phyloP scores from a whole-genome alignment of 768 basidiomycete genomes.

The Lactarius trivialis region DNA sequence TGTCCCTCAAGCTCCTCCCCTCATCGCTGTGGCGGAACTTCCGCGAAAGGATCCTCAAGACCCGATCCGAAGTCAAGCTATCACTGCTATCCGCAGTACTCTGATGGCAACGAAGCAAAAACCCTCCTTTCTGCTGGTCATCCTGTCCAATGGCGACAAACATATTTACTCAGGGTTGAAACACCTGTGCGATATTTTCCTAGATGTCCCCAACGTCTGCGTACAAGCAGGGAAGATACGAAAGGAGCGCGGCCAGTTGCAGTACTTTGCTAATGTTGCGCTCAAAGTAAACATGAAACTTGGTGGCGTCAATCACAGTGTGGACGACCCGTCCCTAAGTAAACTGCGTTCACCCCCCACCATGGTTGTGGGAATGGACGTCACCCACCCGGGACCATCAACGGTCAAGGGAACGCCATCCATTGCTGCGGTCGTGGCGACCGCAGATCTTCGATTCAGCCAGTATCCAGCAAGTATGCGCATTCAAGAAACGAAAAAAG shows the following conservation, averaged over 20 bases:
- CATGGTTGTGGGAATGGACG: slow-evolving; percentile 55
- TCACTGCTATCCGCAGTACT: slow-evolving; percentile 37
- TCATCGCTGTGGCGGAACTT: slow-evolving; percentile 37
- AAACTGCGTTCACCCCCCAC: slow-evolving; percentile 39
- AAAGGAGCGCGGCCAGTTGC: slow-evolving; percentile 50
- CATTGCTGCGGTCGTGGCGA: slow-evolving; percentile 50
- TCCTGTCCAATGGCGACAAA: slow-evolving; percentile 42
- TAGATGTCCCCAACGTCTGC: slow-evolving; percentile 58
- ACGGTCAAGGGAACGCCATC: slow-evolving; percentile 52
- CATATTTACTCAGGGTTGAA: slow-evolving; percentile 47
- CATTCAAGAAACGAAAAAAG: slow-evolving; percentile 57
- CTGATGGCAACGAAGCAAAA: slow-evolving; percentile 37
- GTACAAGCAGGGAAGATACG: slow-evolving; percentile 67
- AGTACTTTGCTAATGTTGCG: slow-evolving; percentile 51
- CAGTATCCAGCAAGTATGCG: slow-evolving; percentile 47
- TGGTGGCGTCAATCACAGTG: slow-evolving; percentile 46
- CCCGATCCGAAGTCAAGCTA: slow-evolving; percentile 46
- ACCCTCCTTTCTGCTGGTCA: slow-evolving; percentile 41
- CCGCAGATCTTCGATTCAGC: slow-evolving; percentile 37
- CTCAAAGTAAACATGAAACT: slow-evolving; percentile 51
- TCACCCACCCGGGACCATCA: slow-evolving; percentile 75
- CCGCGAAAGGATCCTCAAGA: slow-evolving; percentile 48
- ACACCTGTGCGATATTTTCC: slow-evolving; percentile 43
- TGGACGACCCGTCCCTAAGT: slow-evolving; percentile 34
- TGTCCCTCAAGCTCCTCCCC: slow-evolving; percentile 36